Evolutionary conservation across 768 basidiomycete genomes (phyloP), one percentile per base, ranked within the genome.

Genomic region (Panaeolus papilionaceus): DNA sequence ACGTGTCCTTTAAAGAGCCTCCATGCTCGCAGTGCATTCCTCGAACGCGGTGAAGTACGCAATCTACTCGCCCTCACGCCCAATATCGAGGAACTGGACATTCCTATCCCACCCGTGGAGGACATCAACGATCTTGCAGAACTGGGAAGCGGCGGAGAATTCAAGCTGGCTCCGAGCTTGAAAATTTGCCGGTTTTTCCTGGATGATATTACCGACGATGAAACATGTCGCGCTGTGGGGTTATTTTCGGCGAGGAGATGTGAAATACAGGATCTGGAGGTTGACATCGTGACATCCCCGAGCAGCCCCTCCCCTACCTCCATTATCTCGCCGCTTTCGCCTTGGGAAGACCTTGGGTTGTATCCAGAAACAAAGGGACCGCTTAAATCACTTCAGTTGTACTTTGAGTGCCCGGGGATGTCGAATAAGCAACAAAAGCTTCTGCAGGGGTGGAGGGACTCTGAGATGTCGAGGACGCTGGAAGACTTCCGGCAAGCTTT

Each of bases 1-100:
- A 39, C 67, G 3, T 72, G 72, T 45, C 70, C 49, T 23, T 26
- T 74, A 8, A 72, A 73, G 49, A 64, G 16, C 3, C 71, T 75
- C 61, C 66, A 51, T 44, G 63, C 71, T 38, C 72, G 75, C 16
- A 71, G 70, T 2, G 71, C 64, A 18, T 26, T 62, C 38, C 38
- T 68, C 14, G 66, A 64, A n/a, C 58, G 51, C 14, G 69, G 65
- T n/a, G 44, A 66, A 11, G 28, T 76, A n/a, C 38, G 70, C 14
- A 65, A 40, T 23, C 61, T 75, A 10, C 66, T 73, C 10, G 42
- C 28, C 11, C 54, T 71, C 8, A 70, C 71, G 0, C 73, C 73
- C 2, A 33, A 67, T 1, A 68, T 75, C 18, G 65, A 40, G 11
- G 42, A 62, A 26, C 44, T 75, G 38, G 70, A 75, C 26, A 71